phyloP scores from a whole-genome alignment of 2,329 filamentous ascomycete genomes.

The Aspergillus sp. region DNA sequence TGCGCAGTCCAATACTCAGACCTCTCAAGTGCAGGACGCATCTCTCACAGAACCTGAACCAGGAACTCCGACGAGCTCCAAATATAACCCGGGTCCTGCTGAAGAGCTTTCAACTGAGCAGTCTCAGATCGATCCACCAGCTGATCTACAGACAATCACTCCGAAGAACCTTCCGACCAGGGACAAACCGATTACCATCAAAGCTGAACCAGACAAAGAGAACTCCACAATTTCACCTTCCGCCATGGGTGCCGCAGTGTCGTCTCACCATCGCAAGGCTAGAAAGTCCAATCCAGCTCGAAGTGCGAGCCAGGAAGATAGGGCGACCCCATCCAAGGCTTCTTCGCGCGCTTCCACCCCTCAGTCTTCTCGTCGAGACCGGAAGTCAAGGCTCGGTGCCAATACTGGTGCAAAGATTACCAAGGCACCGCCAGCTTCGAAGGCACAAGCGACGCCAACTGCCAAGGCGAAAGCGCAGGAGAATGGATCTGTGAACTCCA shows the following conservation, averaged over 20 bases:
- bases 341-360: constrained; percentile 15
- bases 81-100: constrained; percentile 1
- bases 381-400: constrained; percentile 9
- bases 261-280: constrained; percentile 11
- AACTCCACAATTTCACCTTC: neutral
- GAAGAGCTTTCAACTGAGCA: constrained; percentile 6
- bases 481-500: constrained; percentile 1
- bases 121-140: neutral
- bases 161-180: constrained; percentile 10
- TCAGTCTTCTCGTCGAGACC: constrained; percentile 11
- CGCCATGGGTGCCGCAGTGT: constrained; percentile 2
- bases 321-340: neutral
- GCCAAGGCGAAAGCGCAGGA: constrained; percentile 1
- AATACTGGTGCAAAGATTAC: constrained; percentile 3
- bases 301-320: constrained; percentile 9
- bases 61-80: constrained; percentile 9
- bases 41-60: neutral
- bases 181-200: constrained; percentile 13
- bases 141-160: constrained; percentile 11
- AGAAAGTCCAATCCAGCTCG: constrained; percentile 20
- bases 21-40: neutral
- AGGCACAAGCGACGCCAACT: neutral
- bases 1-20: constrained; percentile 7
- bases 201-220: constrained; percentile 10
- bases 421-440: constrained; percentile 6